Base-by-base conservation (phyloP, 257 asterid species). In the Marsdenia floribunda region DNA sequence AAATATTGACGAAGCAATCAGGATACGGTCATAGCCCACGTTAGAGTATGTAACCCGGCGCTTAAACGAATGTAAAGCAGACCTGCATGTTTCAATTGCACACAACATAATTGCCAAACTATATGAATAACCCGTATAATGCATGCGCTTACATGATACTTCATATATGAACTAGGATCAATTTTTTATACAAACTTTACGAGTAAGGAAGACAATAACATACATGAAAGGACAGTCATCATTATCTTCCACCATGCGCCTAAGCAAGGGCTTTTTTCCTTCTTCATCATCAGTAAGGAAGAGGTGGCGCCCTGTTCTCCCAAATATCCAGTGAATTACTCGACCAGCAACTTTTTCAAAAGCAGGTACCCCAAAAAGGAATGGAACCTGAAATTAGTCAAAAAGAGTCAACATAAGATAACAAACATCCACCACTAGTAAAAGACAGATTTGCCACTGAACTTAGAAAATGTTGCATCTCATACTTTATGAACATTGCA, bases 1-100 rank as follows among this genome's bases (percentile, higher is more conserved):
- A 37, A 40, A 52, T n/a, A 66, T 68, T 42, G 75, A 72, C 73
- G 71, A 49, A 46, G 24, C 18, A 57, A 64, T 18, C 38, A 61
- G 98, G 99, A 95, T 95, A 92, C 98, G 93, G 91, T 95, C 98
- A 82, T 84, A 90, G 63, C 89, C 96, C 85, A 85, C 98, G 69
- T 95, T 95, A 59, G 99, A 93, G 81, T 95, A 95, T 66, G 93
- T 85, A 60, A 92, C 99, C 80, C 98, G 88, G 65, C 98, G 96
- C 82, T 87, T 75, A 74, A 92, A 92, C 49, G 94, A 87, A 68
- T 87, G 83, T 76, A 92, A 81, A 50, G 96, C 96, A 74, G 99
- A 92, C 93, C 99, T 95, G 93, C 87, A 82, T 13, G 54, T 68
- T 70, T 40, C 72, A 80, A 59, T 77, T 14, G 16, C 66, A 57